Evolutionary conservation across 2,329 filamentous ascomycete genomes (phyloP), one percentile per base, ranked within the genome.

Genomic region (Sclerotinia spermophila): DNA sequence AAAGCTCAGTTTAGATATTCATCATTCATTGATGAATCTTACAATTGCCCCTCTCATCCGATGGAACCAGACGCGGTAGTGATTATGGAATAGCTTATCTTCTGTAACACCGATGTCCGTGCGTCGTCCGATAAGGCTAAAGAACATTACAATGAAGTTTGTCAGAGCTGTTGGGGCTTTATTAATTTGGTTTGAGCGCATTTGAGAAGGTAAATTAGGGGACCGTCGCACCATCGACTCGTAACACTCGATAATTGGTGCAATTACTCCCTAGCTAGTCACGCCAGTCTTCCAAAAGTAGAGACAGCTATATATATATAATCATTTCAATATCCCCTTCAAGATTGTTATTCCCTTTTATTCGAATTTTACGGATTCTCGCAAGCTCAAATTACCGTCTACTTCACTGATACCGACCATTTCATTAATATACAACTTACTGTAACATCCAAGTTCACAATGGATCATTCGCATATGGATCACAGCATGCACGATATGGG

Each of bases 401-500:
- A 27, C 48, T 56, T 35, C 65, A 30, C 24, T 17, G 30, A 44
- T 21, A 27, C 15, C n/a, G 15, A 68, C 21, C 42, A 24, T 15
- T 68, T 27, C 17, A 27, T n/a, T 51, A 8, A 24, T 21, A 33
- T 44, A 35, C 30, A 56, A 44, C 5, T 6, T 17, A 45, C 19
- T 19, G 62, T n/a, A 40, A 53, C 19, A 40, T 45, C 6, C 24
- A 51, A 8, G 17, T 30, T 30, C 38, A 48, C 10, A 45, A 68
- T 68, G 66, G 66, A 68, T 60, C 55, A 68, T 24, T 69, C 66
- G 8, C 56, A 69, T 53, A 76, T 76, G 74, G 74, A 75, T 70
- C 76, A 76, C 68, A 81, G 73, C 82, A 84, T 78, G 80, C 76
- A 83, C 80, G 83, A 80, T 73, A 85, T 85, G 80, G 82, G 82